A percentile compares a stretch with the other conserved stretches of the same genome.
Evolutionary conservation across 495 filamentous ascomycete genomes (phyloP).

Genomic region (Monascus purpureus): DNA sequence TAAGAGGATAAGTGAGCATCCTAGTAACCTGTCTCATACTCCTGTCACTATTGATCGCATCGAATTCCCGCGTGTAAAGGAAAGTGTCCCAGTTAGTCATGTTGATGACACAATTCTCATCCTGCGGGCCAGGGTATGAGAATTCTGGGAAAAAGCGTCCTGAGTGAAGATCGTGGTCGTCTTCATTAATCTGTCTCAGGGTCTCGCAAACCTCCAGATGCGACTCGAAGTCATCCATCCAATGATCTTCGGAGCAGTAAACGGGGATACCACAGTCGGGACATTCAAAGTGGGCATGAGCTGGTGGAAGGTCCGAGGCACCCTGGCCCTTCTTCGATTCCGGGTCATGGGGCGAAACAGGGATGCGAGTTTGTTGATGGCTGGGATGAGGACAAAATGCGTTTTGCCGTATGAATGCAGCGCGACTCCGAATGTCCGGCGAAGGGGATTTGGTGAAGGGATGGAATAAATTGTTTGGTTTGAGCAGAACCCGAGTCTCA

Average conservation of each 20-base stretch:
- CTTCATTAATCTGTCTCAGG: slow-evolving; percentile 85
- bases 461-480: slow-evolving; percentile 82
- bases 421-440: slow-evolving; percentile 68
- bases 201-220: slow-evolving; percentile 89
- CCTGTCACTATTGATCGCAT: slow-evolving; percentile 76
- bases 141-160: slow-evolving; percentile 92
- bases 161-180: slow-evolving; percentile 87
- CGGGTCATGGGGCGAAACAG: slow-evolving; percentile 44
- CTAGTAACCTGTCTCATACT: slow-evolving; percentile 82
- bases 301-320: slow-evolving; percentile 41
- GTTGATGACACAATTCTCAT: slow-evolving; percentile 85
- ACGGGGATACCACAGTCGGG: slow-evolving; percentile 92
- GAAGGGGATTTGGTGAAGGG: slow-evolving; percentile 76
- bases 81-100: slow-evolving; percentile 99
- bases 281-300: slow-evolving; percentile 83
- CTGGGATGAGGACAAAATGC: slow-evolving; percentile 82
- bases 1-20: slow-evolving; percentile 85
- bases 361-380: slow-evolving; percentile 54
- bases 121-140: slow-evolving; percentile 72
- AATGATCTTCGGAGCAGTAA: slow-evolving; percentile 86
- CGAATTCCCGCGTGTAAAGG: slow-evolving; percentile 76
- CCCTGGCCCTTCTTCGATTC: slow-evolving; percentile 37
- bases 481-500: slow-evolving; percentile 40
- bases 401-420: slow-evolving; percentile 78
- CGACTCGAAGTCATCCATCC: slow-evolving; percentile 83